These are phyloP conservation scores for Alternaria hordeiaustralica DNA, from an alignment of 2,329 filamentous ascomycete species.

Conservation along the genomic window DNA sequence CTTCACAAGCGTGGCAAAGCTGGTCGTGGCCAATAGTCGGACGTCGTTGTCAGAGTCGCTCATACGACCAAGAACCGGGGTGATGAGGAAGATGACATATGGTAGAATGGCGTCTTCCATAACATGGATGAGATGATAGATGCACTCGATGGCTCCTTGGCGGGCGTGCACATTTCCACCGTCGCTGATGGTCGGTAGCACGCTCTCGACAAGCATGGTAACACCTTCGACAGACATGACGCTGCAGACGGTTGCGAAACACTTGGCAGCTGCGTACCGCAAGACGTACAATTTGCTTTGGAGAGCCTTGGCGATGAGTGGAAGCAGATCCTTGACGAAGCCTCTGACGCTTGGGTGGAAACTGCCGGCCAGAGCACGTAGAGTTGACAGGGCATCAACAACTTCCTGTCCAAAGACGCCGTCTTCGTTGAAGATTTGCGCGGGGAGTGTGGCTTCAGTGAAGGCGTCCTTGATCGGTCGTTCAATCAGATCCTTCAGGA, in stretches of 20 bases:
- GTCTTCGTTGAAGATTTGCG: constrained; percentile 75
- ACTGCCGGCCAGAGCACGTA: constrained; percentile 92
- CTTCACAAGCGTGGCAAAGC: constrained; percentile 96
- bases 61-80: constrained; percentile 96
- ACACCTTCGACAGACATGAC: constrained; percentile 94
- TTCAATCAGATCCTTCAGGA: constrained; percentile 81
- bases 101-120: constrained; percentile 97
- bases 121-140: constrained; percentile 96
- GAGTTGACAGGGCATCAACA: constrained; percentile 89
- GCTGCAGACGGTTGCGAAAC: constrained; percentile 95
- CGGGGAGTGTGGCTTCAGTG: constrained; percentile 68
- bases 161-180: constrained; percentile 85
- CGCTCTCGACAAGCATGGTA: constrained; percentile 92
- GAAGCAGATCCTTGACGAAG: constrained; percentile 84
- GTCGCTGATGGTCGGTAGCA: constrained; percentile 90
- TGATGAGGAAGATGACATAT: constrained; percentile 98
- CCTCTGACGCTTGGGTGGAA: constrained; percentile 75
- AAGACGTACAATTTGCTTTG: constrained; percentile 90
- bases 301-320: constrained; percentile 84
- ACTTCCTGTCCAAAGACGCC: constrained; percentile 85
- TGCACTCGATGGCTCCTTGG: constrained; percentile 91
- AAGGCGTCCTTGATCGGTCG: constrained; percentile 79
- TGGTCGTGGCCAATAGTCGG: constrained; percentile 90
- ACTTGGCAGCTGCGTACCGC: constrained; percentile 95
- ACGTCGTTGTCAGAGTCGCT: constrained; percentile 98